These are phyloP conservation scores for Alternaria triticina DNA, from an alignment of 2,329 filamentous ascomycete species.

Conservation along the genomic window DNA sequence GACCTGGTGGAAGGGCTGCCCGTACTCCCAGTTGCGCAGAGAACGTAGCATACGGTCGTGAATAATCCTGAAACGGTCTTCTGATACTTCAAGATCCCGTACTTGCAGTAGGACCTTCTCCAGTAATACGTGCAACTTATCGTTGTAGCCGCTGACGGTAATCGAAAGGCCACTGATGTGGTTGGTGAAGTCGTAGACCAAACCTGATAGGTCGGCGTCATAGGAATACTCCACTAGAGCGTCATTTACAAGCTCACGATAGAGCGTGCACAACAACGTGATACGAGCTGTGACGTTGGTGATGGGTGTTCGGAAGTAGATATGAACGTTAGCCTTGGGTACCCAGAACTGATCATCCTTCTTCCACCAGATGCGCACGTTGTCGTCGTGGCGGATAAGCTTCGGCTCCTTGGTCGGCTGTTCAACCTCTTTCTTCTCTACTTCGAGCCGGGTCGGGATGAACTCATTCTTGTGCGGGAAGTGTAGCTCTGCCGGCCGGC, in stretches of 20 bases:
- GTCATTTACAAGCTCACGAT: conserved; percentile 85
- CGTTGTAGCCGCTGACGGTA: conserved; percentile 88
- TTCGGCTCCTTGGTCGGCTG: conserved; percentile 76
- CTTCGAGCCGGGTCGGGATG: conserved; percentile 89
- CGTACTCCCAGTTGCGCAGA: conserved; percentile 85
- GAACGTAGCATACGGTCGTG: conserved; percentile 81
- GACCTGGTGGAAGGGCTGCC: conserved; percentile 89
- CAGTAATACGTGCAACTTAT: conserved; percentile 88
- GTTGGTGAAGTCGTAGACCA: conserved; percentile 80
- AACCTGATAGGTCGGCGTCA: conserved; percentile 88
- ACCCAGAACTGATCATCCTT: conserved; percentile 99
- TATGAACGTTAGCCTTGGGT: conserved; percentile 85
- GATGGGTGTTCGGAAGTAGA: conserved; percentile 80
- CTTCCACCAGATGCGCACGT: conserved; percentile 91
- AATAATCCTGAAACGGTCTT: conserved; percentile 89
- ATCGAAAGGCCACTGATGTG: conserved; percentile 77
- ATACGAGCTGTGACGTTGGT: conserved; percentile 81
- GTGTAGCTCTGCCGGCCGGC: conserved; percentile 74
- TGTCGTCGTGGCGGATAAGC: conserved; percentile 82
- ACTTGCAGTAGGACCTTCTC: conserved; percentile 87
- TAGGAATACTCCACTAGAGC: conserved; percentile 93
- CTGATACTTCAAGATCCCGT: conserved; percentile 80
- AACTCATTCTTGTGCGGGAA: conserved; percentile 95
- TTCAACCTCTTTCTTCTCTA: conserved; percentile 90
- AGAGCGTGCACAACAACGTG: conserved; percentile 77